Evolutionary conservation across 106 monocot species (phyloP).

Genomic region (Apostasia ramifera): DNA sequence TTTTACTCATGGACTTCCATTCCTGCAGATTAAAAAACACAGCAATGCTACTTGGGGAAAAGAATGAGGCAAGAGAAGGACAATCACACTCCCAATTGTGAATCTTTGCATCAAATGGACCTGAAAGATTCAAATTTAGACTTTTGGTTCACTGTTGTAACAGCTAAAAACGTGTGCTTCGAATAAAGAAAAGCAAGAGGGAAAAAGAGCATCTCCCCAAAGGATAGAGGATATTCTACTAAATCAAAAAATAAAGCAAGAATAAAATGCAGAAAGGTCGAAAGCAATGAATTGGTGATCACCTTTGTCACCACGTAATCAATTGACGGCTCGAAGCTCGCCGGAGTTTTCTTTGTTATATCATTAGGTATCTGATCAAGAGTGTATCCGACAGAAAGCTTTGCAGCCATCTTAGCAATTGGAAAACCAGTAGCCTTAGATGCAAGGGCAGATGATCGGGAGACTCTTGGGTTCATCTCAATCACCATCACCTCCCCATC

Average conservation of each 20-base stretch:
- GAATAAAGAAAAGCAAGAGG: too few relatives aligned
- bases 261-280: not conserved
- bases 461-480: constrained; percentile 99
- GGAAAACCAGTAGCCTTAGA: constrained; percentile 98
- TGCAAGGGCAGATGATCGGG: constrained; percentile 87
- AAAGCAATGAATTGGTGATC: not conserved
- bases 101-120: too few relatives aligned
- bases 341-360: constrained; percentile 98
- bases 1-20: too few relatives aligned
- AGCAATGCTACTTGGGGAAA: too few relatives aligned
- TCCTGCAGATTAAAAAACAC: too few relatives aligned
- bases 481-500: constrained; percentile 99
- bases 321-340: constrained; percentile 96
- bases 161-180: too few relatives aligned
- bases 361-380: constrained; percentile 98
- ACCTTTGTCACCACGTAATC: constrained; percentile 99
- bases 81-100: too few relatives aligned
- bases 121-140: too few relatives aligned
- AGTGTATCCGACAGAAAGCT: constrained; percentile 88
- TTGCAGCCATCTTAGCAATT: constrained; percentile 97
- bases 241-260: not conserved
- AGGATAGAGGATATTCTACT: not conserved
- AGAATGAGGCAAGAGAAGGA: too few relatives aligned
- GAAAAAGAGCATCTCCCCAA: not conserved
- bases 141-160: too few relatives aligned